phyloP scores from a whole-genome alignment of 176 grass and related monocot species.

The Guadua angustifolia region DNA sequence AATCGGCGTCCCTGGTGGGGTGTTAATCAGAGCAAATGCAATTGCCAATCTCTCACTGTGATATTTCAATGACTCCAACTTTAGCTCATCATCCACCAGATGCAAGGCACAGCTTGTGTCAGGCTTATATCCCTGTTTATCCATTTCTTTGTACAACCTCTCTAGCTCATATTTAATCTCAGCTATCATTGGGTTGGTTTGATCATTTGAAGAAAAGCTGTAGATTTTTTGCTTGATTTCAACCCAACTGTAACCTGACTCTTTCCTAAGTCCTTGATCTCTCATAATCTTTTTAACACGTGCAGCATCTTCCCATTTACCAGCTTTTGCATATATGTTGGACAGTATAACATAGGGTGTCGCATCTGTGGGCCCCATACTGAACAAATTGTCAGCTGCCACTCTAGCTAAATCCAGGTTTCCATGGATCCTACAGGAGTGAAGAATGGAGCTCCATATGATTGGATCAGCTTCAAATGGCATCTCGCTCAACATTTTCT shows the following conservation, averaged over 20 bases:
- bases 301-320: constrained; percentile 78
- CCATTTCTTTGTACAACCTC: constrained; percentile 78
- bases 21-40: constrained; percentile 73
- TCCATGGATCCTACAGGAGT: constrained; percentile 81
- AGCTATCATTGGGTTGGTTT: constrained; percentile 66
- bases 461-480: constrained; percentile 66
- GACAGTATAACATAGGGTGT: constrained; percentile 73
- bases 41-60: constrained; percentile 87
- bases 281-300: constrained; percentile 81
- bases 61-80: constrained; percentile 80
- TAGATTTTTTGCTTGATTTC: constrained; percentile 79
- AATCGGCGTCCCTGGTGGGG: constrained; percentile 56
- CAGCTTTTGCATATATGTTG: constrained; percentile 87
- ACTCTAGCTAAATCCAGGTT: constrained; percentile 72
- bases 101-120: constrained; percentile 65
- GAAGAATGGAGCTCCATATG: constrained; percentile 91
- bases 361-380: constrained; percentile 59
- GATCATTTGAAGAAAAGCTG: constrained; percentile 84
- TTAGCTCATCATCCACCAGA: constrained; percentile 74
- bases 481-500: constrained; percentile 65
- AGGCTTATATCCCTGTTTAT: constrained; percentile 67
- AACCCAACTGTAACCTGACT: constrained; percentile 86
- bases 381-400: constrained; percentile 82
- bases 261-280: constrained; percentile 76
- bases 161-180: constrained; percentile 72